Conservation (phyloP, 2,329 filamentous ascomycete species). For the Furcasterigmium furcatum region DNA sequence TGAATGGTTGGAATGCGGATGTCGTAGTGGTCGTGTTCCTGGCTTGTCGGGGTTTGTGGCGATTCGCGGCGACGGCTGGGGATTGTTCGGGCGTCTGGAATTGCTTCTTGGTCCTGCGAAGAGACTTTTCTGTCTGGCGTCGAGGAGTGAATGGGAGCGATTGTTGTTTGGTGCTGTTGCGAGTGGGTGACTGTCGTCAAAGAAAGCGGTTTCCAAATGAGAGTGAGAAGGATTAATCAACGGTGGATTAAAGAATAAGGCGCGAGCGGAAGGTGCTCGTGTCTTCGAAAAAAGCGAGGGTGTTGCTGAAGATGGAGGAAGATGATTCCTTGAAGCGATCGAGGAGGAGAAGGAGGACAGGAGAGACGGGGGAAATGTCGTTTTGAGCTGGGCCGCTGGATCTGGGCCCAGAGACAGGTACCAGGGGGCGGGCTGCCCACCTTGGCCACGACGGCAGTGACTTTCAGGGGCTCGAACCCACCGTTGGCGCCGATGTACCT, state of each 20-base stretch:
- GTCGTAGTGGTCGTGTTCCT: not conserved
- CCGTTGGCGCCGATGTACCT: not conserved
- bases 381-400: not conserved
- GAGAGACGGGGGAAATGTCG: constrained; percentile 2
- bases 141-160: not conserved
- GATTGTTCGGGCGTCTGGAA: not conserved
- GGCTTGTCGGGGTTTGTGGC: not conserved
- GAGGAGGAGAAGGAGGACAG: not conserved
- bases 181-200: not conserved
- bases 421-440: too few relatives aligned
- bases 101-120: not conserved
- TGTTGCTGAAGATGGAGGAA: not conserved
- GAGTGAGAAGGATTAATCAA: constrained; percentile 10
- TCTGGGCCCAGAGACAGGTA: not conserved
- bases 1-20: not conserved
- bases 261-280: constrained; percentile 1
- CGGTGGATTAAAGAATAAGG: constrained; percentile 12
- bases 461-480: not conserved
- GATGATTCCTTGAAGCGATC: not conserved
- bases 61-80: not conserved
- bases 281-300: constrained; percentile 1
- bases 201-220: constrained; percentile 11
- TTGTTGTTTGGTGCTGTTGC: not conserved
- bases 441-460: not conserved
- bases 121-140: not conserved